Evolutionary conservation across 225 moss, liverwort and hornwort genomes (phyloP).

Genomic region (Neckera pumila): DNA sequence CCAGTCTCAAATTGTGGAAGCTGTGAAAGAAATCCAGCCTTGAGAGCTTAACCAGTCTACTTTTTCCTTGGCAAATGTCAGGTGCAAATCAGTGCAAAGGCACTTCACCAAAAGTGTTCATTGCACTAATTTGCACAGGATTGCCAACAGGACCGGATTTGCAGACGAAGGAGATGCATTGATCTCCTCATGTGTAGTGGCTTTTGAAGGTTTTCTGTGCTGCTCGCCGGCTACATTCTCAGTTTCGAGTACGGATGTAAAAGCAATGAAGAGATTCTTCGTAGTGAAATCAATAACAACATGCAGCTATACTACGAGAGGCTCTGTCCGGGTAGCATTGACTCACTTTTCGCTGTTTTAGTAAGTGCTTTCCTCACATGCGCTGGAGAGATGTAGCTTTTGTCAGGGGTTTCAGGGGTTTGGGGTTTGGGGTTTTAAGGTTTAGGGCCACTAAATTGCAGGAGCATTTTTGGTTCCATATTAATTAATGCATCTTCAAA

Average conservation of each 20-base stretch:
- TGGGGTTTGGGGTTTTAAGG: no score
- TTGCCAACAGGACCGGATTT: neutral
- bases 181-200: neutral
- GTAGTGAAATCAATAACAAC: neutral
- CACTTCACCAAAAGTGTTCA: neutral
- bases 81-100: no score
- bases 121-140: neutral
- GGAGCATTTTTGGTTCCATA: neutral
- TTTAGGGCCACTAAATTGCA: neutral
- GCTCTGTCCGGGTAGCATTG: neutral
- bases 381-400: neutral
- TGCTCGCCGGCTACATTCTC: neutral
- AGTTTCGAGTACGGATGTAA: neutral
- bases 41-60: neutral
- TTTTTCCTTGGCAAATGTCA: neutral
- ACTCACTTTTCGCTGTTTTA: neutral
- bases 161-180: neutral
- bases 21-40: neutral
- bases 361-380: neutral
- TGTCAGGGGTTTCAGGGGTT: no score
- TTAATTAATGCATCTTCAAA: neutral
- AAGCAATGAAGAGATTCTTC: neutral
- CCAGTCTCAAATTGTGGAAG: constrained; percentile 3
- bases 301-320: neutral
- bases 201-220: neutral